Evolutionary conservation across 2,329 filamentous ascomycete species (phyloP).

Genomic region (Fusarium albosuccineum): DNA sequence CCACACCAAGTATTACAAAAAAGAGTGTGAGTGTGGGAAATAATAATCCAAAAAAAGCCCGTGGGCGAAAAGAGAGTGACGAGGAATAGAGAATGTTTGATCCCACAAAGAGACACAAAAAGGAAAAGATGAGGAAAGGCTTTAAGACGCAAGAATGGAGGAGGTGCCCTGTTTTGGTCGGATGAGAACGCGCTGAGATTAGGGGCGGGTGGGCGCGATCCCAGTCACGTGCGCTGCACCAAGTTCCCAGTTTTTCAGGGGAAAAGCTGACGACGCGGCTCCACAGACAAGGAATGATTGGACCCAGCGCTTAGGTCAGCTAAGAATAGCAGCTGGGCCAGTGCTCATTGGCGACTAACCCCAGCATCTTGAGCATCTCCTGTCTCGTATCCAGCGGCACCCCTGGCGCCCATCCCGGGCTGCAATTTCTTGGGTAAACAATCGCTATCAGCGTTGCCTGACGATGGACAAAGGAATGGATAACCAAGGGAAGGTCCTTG

Average conservation of each 20-base stretch:
- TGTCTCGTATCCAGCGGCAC: slow-evolving; percentile 38
- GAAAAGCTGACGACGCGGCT: slow-evolving; percentile 39
- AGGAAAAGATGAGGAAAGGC: slow-evolving; percentile 26
- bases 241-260: slow-evolving; percentile 44
- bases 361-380: slow-evolving; percentile 37
- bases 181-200: slow-evolving; percentile 42
- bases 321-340: slow-evolving; percentile 40
- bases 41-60: slow-evolving; percentile 31
- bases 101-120: slow-evolving; percentile 34
- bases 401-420: slow-evolving; percentile 18
- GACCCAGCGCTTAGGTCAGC: slow-evolving; percentile 24
- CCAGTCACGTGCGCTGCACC: slow-evolving; percentile 38
- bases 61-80: slow-evolving; percentile 44
- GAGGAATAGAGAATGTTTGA: slow-evolving; percentile 39
- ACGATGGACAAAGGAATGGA: neutral
- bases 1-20: slow-evolving; percentile 32
- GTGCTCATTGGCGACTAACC: slow-evolving; percentile 34
- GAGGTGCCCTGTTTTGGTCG: slow-evolving; percentile 32
- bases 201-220: slow-evolving; percentile 32
- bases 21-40: slow-evolving; percentile 33
- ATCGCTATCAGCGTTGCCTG: slow-evolving; percentile 28
- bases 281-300: slow-evolving; percentile 33
- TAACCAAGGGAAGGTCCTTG: slow-evolving; percentile 6
- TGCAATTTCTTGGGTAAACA: slow-evolving; percentile 40
- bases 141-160: slow-evolving; percentile 27